Base-by-base conservation (phyloP, 345 rosid species). In the Viola odorata region DNA sequence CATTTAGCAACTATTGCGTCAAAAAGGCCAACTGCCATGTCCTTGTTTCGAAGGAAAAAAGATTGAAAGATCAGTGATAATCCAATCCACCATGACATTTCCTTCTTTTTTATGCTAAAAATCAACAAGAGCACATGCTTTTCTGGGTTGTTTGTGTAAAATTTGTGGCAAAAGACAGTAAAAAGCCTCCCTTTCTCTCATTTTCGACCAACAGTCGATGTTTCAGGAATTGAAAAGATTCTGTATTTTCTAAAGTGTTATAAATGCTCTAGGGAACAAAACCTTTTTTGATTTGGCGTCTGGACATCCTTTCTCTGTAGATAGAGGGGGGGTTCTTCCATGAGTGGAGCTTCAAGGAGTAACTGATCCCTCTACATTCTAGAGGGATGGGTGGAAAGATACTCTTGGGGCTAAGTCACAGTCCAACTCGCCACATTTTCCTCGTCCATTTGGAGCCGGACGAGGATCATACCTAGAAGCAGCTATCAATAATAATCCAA, bases 361-460 rank as follows among this genome's bases (percentile, higher is more conserved):
- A 84, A 67, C 57, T 80, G 67, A 42, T 96, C 81, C 72, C 99
- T 83, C 80, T 79, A 84, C 82, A 75, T 85, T 23, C 96, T 92
- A 1, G 99, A 94, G 8, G 96, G 99, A 75, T 94, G 99, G n/a
- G 96, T 90, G 3, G 96, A 86, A 8, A 94, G 81, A 69, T 94
- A 90, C 63, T 94, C 87, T 64, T 69, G 65, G 1, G 84, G 53
- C 50, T 3, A 74, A 78, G 0, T 77, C 80, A 16, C 95, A 90
- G 4, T 75, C 60, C 2, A 88, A 65, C 73, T 82, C 72, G 23
- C 91, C 97, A 45, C 88, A 71, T 82, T 86, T 90, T n/a, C n/a
- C 71, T 90, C 96, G 14, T 78, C 84, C 53, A 94, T n/a, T 67
- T 7, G 99, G 97, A 6, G 96, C 96, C 39, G 84, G 61, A 41